These are phyloP conservation scores for Cladosporium sp. DNA, from an alignment of 2,329 filamentous ascomycete species.

Conservation along the genomic window DNA sequence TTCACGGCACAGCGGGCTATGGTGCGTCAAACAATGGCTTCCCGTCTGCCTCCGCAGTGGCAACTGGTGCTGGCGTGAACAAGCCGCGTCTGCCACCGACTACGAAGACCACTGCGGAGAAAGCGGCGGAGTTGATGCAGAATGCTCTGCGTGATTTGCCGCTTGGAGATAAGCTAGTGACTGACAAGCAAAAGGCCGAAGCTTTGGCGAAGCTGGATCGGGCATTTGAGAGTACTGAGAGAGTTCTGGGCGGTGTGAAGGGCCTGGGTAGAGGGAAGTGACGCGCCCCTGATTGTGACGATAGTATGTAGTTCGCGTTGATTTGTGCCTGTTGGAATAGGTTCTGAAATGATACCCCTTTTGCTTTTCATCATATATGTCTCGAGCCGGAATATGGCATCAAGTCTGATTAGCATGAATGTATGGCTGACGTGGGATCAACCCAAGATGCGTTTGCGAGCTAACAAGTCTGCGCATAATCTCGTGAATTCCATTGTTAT, in stretches of 20 bases:
- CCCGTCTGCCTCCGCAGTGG: conserved; percentile 8
- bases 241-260: conserved; percentile 17
- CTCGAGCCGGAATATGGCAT: too few species aligned
- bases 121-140: conserved; percentile 45
- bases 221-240: conserved; percentile 30
- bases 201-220: conserved; percentile 44
- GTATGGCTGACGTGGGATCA: too few species aligned
- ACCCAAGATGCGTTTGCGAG: too few species aligned
- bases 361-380: background rate
- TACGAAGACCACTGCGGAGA: conserved; percentile 34
- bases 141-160: conserved; percentile 45
- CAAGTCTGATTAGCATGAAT: too few species aligned
- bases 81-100: conserved; percentile 4
- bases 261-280: conserved; percentile 7
- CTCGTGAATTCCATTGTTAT: too few species aligned
- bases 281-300: background rate
- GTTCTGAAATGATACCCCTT: conserved; percentile 4
- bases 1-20: background rate
- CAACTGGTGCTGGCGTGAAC: conserved; percentile 6
- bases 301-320: background rate
- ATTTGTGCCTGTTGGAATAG: background rate
- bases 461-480: too few species aligned
- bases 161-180: conserved; percentile 32
- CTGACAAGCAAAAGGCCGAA: conserved; percentile 41
- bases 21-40: conserved; percentile 1